phyloP scores from a whole-genome alignment of 2,329 filamentous ascomycete species.

The Alternaria longipes region DNA sequence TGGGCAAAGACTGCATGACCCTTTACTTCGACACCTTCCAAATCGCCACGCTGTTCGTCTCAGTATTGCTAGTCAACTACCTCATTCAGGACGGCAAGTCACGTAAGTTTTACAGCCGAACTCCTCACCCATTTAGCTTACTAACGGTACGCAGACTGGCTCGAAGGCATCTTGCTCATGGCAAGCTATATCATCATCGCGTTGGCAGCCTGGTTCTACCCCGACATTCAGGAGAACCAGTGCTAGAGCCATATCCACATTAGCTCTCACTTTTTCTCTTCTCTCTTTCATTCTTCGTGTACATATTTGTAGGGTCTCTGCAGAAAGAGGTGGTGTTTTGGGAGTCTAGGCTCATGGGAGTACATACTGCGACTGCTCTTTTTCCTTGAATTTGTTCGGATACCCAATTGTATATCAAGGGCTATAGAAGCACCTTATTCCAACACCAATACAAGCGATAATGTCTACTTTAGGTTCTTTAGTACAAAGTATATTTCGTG shows the following conservation, averaged over 20 bases:
- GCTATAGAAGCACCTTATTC: constrained; percentile 5
- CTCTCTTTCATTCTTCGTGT: constrained; percentile 1
- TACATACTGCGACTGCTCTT: constrained; percentile 3
- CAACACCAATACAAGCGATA: constrained; percentile 2
- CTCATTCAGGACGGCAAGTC: constrained; percentile 69
- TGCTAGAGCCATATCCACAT: constrained; percentile 16
- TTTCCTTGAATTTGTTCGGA: constrained; percentile 12
- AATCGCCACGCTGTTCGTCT: constrained; percentile 71
- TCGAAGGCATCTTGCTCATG: constrained; percentile 69
- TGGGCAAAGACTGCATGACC: constrained; percentile 70
- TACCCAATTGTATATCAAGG: constrained; percentile 16
- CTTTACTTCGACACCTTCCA: constrained; percentile 90
- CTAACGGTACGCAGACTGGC: constrained; percentile 57
- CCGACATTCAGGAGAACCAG: constrained; percentile 35
- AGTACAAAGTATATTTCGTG: not conserved
- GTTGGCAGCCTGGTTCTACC: constrained; percentile 65
- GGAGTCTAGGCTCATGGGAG: not conserved
- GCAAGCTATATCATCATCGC: constrained; percentile 70
- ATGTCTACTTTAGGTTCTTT: not conserved
- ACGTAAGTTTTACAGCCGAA: constrained; percentile 37
- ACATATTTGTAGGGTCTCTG: not conserved
- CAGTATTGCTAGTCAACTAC: constrained; percentile 67
- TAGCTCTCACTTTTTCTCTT: not conserved
- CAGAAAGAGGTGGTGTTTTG: not conserved
- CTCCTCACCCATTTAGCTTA: not conserved